Conservation (phyloP, 345 rosid species). For the Triadica sebifera region DNA sequence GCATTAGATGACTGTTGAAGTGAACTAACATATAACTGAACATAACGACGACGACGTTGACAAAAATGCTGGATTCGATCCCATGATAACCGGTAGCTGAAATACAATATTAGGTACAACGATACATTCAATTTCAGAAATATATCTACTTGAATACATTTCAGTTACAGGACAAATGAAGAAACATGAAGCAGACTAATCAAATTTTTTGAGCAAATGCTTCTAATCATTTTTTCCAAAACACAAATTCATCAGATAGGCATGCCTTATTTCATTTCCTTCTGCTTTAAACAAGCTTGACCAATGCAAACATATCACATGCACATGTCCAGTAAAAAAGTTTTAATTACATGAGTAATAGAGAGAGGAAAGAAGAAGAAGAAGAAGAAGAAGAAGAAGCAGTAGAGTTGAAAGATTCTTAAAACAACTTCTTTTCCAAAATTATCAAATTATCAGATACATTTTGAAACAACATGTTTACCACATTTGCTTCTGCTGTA, state of each 20-base stretch:
- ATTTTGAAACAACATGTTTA: conserved; percentile 21
- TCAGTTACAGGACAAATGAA: background rate
- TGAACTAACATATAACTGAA: conserved; percentile 73
- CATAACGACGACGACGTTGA: conserved; percentile 81
- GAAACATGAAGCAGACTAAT: background rate
- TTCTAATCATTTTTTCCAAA: background rate
- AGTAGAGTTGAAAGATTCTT: background rate
- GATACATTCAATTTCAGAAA: conserved; percentile 27
- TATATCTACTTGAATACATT: background rate
- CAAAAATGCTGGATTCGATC: conserved; percentile 73
- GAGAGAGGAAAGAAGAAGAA: background rate
- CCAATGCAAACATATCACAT: conserved; percentile 38
- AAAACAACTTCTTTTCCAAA: background rate
- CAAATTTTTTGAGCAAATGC: background rate
- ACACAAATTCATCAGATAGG: background rate
- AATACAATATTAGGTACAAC: conserved; percentile 22
- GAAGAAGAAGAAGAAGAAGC: background rate
- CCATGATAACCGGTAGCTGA: conserved; percentile 89
- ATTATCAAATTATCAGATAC: background rate
- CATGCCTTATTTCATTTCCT: conserved; percentile 56
- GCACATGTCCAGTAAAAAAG: background rate
- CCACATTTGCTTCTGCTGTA: conserved; percentile 87
- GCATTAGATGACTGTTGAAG: conserved; percentile 65
- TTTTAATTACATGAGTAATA: background rate
- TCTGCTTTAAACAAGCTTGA: conserved; percentile 73